These are phyloP conservation scores for Chenopodium album DNA, from an alignment of 148 eudicot species.

Conservation along the genomic window DNA sequence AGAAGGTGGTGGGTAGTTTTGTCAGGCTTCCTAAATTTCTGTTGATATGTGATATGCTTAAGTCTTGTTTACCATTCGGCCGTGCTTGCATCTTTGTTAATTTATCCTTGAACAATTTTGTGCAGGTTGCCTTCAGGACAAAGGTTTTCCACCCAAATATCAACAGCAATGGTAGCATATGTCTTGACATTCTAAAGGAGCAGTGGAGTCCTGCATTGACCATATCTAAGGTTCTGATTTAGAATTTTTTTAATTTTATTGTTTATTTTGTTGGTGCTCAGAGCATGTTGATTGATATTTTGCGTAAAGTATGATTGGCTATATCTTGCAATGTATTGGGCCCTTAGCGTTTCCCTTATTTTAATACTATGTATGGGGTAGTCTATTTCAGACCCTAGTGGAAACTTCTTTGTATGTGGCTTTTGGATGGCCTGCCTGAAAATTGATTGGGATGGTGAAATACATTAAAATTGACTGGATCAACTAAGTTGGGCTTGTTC, in stretches of 20 bases:
- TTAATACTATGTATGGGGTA: no score
- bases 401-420: background rate
- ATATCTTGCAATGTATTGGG: background rate
- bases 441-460: background rate
- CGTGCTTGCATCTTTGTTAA: background rate
- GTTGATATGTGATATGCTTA: background rate
- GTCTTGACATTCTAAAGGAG: conserved; percentile 71
- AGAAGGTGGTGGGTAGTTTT: background rate
- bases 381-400: background rate
- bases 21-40: background rate
- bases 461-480: background rate
- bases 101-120: background rate
- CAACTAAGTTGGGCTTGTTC: background rate
- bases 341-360: no score
- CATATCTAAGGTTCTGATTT: conserved; percentile 53
- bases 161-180: conserved; percentile 72
- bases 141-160: conserved; percentile 71
- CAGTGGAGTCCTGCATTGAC: conserved; percentile 79
- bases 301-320: background rate
- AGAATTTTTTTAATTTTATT: background rate
- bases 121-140: conserved; percentile 71
- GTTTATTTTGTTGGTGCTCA: background rate
- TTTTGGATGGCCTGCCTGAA: background rate
- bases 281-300: background rate
- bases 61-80: background rate